Evolutionary conservation across 352 stramenopile species (phyloP).

Genomic region (Pythium aquatile): DNA sequence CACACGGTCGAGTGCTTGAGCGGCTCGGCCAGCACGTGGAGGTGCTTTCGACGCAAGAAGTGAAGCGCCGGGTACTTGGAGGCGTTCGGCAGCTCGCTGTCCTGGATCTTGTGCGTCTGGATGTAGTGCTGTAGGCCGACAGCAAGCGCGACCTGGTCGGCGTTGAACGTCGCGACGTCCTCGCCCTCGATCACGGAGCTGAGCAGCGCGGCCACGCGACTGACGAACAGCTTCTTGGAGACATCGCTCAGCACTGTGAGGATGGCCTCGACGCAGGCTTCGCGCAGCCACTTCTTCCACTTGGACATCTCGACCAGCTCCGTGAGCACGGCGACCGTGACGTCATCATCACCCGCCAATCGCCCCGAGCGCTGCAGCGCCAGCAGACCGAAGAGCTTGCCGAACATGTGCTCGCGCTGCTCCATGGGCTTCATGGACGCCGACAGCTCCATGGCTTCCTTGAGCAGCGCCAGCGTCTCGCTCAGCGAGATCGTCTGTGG

Average conservation of each 20-base stretch:
- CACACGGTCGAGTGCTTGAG: constrained; percentile 63
- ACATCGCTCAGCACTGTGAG: constrained; percentile 60
- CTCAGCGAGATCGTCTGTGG: constrained; percentile 36
- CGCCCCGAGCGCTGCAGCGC: constrained; percentile 77
- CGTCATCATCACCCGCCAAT: constrained; percentile 31
- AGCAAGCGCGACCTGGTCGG: constrained; percentile 78
- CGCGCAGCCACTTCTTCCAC: constrained; percentile 88
- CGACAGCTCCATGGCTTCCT: constrained; percentile 77
- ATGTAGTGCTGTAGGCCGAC: constrained; percentile 75
- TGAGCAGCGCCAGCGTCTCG: constrained; percentile 57
- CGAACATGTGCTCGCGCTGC: constrained; percentile 91
- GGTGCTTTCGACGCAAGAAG: constrained; percentile 56
- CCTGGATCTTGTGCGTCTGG: constrained; percentile 34
- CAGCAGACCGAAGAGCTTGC: constrained; percentile 85
- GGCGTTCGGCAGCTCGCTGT: constrained; percentile 30
- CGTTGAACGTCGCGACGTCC: constrained; percentile 50
- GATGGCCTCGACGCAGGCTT: constrained; percentile 71
- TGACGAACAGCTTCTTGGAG: constrained; percentile 45
- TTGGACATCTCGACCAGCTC: constrained; percentile 45
- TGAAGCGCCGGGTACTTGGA: constrained; percentile 38
- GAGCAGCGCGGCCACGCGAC: constrained; percentile 37
- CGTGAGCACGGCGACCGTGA: constrained; percentile 41
- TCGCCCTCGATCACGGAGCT: constrained; percentile 30
- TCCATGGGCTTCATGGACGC: constrained; percentile 90
- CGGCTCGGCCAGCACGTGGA: constrained; percentile 60